Percentiles rank a stretch among this genome's conserved stretches.
phyloP scores from a whole-genome alignment of 2,329 filamentous ascomycete genomes.

The Fusarium piperis region DNA sequence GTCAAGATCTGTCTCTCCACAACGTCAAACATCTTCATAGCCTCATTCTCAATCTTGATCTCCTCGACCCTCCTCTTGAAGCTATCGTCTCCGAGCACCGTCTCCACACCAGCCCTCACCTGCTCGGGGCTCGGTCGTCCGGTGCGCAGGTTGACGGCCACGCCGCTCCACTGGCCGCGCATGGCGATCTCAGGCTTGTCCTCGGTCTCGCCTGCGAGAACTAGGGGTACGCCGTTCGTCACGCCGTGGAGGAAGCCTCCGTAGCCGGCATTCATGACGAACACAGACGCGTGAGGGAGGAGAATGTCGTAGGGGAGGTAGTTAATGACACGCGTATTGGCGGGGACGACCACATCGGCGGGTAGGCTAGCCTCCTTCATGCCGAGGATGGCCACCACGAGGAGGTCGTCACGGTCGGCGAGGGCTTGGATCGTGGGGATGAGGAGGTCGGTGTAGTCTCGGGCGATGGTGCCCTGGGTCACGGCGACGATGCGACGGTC shows the following conservation, averaged over 20 bases:
- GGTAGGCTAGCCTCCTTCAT: conserved; percentile 37
- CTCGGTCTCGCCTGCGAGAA: conserved; percentile 54
- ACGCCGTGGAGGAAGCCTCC: conserved; percentile 58
- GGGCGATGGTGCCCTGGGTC: conserved; percentile 57
- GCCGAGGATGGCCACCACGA: conserved; percentile 48
- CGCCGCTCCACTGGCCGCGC: conserved; percentile 54
- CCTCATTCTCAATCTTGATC: conserved; percentile 48
- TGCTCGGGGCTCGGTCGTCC: conserved; percentile 44
- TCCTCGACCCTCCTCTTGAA: conserved; percentile 46
- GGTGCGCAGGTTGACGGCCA: conserved; percentile 56
- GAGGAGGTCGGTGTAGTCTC: conserved; percentile 53
- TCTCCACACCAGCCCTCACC: conserved; percentile 45
- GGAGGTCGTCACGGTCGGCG: conserved; percentile 50
- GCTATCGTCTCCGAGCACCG: conserved; percentile 41
- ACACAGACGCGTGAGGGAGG: conserved; percentile 55
- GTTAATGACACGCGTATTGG: conserved; percentile 56
- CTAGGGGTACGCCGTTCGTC: conserved; percentile 57
- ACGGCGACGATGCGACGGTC: conserved; percentile 56
- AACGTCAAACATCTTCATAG: conserved; percentile 36
- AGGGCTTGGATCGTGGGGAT: conserved; percentile 57
- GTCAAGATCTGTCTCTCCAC: conserved; percentile 37
- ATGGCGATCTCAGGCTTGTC: conserved; percentile 55
- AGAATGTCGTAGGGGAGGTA: conserved; percentile 60
- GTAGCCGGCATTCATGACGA: conserved; percentile 61
- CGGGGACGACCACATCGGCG: conserved; percentile 44